Base-by-base conservation (phyloP, 805 yeast species). In the Teunomyces funiuensis region DNA sequence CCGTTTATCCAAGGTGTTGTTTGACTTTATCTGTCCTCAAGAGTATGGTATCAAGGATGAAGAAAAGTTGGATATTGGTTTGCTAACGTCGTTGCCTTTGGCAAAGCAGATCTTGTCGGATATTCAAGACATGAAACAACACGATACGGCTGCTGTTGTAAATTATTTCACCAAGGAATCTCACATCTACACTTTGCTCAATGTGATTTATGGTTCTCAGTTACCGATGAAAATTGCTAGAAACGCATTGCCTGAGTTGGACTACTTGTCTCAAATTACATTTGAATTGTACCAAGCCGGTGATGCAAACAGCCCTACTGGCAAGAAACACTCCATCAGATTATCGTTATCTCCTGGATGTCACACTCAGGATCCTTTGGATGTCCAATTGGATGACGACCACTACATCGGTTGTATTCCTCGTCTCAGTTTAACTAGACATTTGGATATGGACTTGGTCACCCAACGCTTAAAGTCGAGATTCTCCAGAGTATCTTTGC, bases 321-420 rank as follows among this genome's bases (percentile, higher is more conserved):
- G 80, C 40, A 87, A 88, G 63, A 84, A 86, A 55, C 96, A 91
- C 60, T 85, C 97, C 4, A 85, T 93, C 42, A 77, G 98, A 55
- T 74, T 93, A 46, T 84, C 91, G n/a, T 74, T 93, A 52, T 86
- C 97, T 4, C 98, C 99, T 1, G 99, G 99, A 15, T 93, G 99
- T 64, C 97, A 93, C 65, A 90, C 98, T 0, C 96, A 89, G 56
- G 96, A 91, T 63, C 99, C 99, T 19, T 74, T 93, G 49, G 99
- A 93, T 65, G 96, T 95, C 34, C 97, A 91, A 63, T 73, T 93
- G 36, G 99, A 93, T 65, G 91, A 88, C 34, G 90, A 88, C 59
- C 99, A 93, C 65, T 91, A 93, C 65, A 93, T 93, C 48, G 90
- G 97, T 18, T 91, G 97, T 58, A 93, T 93, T 53, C 95, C 97